Conservation (phyloP, 2,329 filamentous ascomycete genomes). For the Aspergillus chevalieri region DNA sequence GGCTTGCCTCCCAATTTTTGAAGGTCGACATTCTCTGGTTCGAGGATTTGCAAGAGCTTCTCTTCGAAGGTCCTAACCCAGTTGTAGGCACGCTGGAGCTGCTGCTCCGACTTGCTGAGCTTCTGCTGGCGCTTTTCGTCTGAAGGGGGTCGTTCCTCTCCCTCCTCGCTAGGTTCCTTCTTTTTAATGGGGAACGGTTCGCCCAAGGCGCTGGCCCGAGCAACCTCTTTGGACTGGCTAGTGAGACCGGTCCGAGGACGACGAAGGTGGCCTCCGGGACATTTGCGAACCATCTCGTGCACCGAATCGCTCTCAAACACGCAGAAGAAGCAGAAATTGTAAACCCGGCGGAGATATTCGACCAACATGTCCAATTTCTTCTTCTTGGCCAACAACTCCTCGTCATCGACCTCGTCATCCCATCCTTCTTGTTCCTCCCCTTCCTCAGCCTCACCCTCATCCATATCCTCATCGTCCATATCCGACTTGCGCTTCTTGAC, state of each 20-base stretch:
- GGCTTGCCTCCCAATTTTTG: slow-evolving; percentile 86
- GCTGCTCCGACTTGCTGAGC: slow-evolving; percentile 74
- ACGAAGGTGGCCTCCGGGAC: slow-evolving; percentile 92
- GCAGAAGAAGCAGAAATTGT: slow-evolving; percentile 99
- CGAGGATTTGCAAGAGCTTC: slow-evolving; percentile 86
- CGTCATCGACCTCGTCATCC: slow-evolving; percentile 72
- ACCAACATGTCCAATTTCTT: slow-evolving; percentile 94
- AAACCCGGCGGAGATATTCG: slow-evolving; percentile 91
- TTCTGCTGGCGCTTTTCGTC: slow-evolving; percentile 69
- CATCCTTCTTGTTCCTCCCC: slow-evolving; percentile 71
- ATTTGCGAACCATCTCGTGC: slow-evolving; percentile 92
- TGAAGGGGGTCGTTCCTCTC: slow-evolving; percentile 59
- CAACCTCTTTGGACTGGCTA: slow-evolving; percentile 74
- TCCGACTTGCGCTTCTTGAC: slow-evolving; percentile 54
- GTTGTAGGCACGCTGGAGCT: slow-evolving; percentile 90
- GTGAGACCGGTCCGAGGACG: slow-evolving; percentile 82
- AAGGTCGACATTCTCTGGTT: slow-evolving; percentile 80
- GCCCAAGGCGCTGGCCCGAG: slow-evolving; percentile 74
- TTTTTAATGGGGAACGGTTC: slow-evolving; percentile 81
- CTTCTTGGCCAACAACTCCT: slow-evolving; percentile 85
- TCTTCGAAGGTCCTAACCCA: slow-evolving; percentile 99
- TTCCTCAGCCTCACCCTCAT: slow-evolving; percentile 68
- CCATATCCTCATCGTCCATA: slow-evolving; percentile 41
- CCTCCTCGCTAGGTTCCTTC: slow-evolving; percentile 57
- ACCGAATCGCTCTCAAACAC: slow-evolving; percentile 98